Evolutionary conservation across 2,329 filamentous ascomycete genomes (phyloP).

Genomic region (Xylaria sp.): DNA sequence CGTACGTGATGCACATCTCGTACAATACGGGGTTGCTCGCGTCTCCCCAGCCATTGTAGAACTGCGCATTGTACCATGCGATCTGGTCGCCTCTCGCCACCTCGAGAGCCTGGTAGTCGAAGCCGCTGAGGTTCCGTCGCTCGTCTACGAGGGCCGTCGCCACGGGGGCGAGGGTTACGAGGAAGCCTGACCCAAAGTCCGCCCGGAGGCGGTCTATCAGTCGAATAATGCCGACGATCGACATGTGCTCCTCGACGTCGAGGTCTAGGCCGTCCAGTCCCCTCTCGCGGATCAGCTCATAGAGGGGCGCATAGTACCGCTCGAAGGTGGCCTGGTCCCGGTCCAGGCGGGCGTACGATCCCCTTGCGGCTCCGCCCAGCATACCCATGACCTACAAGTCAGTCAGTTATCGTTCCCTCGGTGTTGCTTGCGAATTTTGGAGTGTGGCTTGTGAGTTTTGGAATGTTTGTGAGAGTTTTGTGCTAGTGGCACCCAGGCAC

Average conservation of each 20-base stretch:
- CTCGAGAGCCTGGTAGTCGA: constrained; percentile 78
- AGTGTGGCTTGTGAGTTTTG: too few relatives aligned
- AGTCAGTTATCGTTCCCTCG: too few relatives aligned
- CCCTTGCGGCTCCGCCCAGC: constrained; percentile 81
- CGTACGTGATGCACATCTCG: constrained; percentile 59
- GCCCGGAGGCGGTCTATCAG: constrained; percentile 71
- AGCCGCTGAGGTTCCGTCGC: constrained; percentile 76
- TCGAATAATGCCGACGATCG: constrained; percentile 69
- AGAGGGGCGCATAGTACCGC: constrained; percentile 73
- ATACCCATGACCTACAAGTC: constrained; percentile 69
- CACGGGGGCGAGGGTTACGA: constrained; percentile 82
- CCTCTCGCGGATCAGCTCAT: constrained; percentile 66
- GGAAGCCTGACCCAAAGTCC: constrained; percentile 73
- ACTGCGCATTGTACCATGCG: constrained; percentile 84
- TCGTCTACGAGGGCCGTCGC: constrained; percentile 74
- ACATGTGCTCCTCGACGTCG: constrained; percentile 79
- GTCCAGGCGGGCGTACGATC: constrained; percentile 70
- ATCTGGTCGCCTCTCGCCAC: constrained; percentile 70
- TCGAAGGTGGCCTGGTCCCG: constrained; percentile 67
- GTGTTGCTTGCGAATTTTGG: too few relatives aligned
- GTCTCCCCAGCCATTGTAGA: constrained; percentile 86
- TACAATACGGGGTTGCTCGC: constrained; percentile 63
- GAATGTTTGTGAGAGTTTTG: too few relatives aligned
- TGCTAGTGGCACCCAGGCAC: too few relatives aligned
- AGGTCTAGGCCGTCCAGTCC: constrained; percentile 74